Evolutionary conservation across 2,329 filamentous ascomycete species (phyloP), one percentile per base, ranked within the genome.

Genomic region (Fusarium brevicatenulatum): DNA sequence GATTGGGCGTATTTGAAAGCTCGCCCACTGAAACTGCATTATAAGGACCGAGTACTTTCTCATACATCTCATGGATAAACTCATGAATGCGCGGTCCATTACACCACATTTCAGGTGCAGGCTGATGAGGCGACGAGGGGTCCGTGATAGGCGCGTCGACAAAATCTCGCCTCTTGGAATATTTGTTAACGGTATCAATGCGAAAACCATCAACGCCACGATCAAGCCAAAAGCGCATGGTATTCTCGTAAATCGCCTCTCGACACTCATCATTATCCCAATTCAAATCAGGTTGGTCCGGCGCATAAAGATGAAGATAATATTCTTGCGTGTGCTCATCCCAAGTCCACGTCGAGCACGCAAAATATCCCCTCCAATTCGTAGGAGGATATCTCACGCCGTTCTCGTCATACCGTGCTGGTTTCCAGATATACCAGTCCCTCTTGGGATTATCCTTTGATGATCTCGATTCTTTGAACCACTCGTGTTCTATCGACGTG

Each of bases 281-380:
- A 78, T 95, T 95, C 23, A 95, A 84, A 73, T 95, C 93, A 0
- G 93, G 93, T 78, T 95, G 93, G 53, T 91, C 89, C 0, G 88
- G 85, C 2, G 89, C 88, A 78, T 93, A 95, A 3, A 95, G 84
- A 71, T 87, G 86, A 3, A 89, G 80, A 64, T 89, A 89, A 68
- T 89, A 89, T 67, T 89, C 85, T 42, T 85, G 80, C 1, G 86
- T 85, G 2, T 76, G 68, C 59, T 87, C 85, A 57, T 89, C 87
- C 78, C 83, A 88, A 19, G 84, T 84, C 87, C 87, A 89, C 0
- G 86, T 86, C n/a, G 83, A 77, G 5, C 82, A 77, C 4, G 82
- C 85, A 74, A 86, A 87, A 67, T 85, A 85, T 1, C 82, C 81
- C 32, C 80, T 77, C 86, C 86, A 88, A 67, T 88, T 92, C 58